Evolutionary conservation across 2,329 filamentous ascomycete genomes (phyloP).

Genomic region (Epicoccum sorghinum): DNA sequence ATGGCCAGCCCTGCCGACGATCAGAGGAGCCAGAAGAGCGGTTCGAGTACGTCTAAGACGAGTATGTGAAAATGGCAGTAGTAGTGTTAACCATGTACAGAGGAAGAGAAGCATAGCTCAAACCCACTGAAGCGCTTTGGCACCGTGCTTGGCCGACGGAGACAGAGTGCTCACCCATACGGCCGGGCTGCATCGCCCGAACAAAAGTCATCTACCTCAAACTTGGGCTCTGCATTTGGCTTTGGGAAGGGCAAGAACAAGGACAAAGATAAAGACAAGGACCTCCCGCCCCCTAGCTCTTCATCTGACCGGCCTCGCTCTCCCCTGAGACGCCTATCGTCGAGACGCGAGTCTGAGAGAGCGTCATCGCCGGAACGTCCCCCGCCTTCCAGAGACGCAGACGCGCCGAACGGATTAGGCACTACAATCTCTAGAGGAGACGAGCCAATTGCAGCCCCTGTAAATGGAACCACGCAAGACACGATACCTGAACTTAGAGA

Average conservation of each 20-base stretch:
- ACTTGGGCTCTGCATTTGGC: constrained; percentile 62
- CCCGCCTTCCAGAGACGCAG: constrained; percentile 30
- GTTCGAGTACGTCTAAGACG: constrained; percentile 8
- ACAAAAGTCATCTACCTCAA: constrained; percentile 59
- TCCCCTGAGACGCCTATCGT: constrained; percentile 38
- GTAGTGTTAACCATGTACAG: constrained; percentile 26
- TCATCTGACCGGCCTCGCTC: constrained; percentile 42
- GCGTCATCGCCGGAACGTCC: constrained; percentile 43
- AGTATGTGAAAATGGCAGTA: no score
- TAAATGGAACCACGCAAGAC: constrained; percentile 42
- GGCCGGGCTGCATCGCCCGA: constrained; percentile 52
- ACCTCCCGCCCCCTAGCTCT: constrained; percentile 41
- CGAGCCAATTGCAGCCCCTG: constrained; percentile 24
- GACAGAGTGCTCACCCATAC: constrained; percentile 50
- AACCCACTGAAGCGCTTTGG: constrained; percentile 50
- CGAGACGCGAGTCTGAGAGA: constrained; percentile 38
- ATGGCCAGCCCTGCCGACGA: constrained; percentile 55
- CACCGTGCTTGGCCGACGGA: constrained; percentile 48
- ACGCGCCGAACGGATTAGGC: constrained; percentile 38
- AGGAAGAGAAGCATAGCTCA: constrained; percentile 45
- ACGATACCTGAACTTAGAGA: constrained; percentile 47
- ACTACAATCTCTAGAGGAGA: constrained; percentile 23
- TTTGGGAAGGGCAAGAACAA: constrained; percentile 71
- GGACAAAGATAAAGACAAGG: constrained; percentile 64
- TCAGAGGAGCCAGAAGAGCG: constrained; percentile 60